Evolutionary conservation across 1,139 yeast genomes (phyloP), one percentile per base, ranked within the genome.

Genomic region (Yamadazyma oceani): DNA sequence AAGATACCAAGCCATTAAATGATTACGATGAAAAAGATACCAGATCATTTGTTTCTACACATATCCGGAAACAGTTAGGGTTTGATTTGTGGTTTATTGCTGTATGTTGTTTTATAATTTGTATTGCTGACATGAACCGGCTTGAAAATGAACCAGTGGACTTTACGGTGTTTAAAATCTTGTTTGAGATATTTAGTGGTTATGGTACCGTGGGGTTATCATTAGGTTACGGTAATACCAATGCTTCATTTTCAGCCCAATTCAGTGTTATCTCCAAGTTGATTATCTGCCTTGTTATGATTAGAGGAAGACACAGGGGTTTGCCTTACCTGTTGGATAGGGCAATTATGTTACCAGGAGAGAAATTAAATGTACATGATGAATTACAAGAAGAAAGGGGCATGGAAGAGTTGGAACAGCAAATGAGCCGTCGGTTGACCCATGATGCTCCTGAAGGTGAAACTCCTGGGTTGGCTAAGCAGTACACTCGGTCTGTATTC

Each of bases 281-380:
- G 35, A 87, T 90, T 2, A 81, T 92, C 31, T 81, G 87, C 46
- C 90, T 89, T 5, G 78, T 88, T 81, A 80, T 90, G 82, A 76
- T 92, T 37, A 79, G 98, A 65, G 97, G 98, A 10, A 76, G 97
- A 41, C 97, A 90, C 55, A 85, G 98, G 73, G 97, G 97, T 26
- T 70, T 92, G 43, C 98, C 98, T 1, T 88, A 90, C 55, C 71
- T 90, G 0, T 73, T 92, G 39, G 98, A 92, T 62, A 80, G 98
- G 55, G 97, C 98, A 27, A 85, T 92, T 47, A 82, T 90, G 73
- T 62, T 90, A 40, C 94, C 95, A 3, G 77, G 83, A 42, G 84
- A 82, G 6, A 75, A 78, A 42, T 70, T 89, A 70, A 73, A 72
- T 23, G 66, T 72, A 44, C 74, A 85, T 49, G 97, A 90, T 59